Base-by-base conservation (phyloP, 2,329 filamentous ascomycete species). In the Fusarium brevicatenulatum region DNA sequence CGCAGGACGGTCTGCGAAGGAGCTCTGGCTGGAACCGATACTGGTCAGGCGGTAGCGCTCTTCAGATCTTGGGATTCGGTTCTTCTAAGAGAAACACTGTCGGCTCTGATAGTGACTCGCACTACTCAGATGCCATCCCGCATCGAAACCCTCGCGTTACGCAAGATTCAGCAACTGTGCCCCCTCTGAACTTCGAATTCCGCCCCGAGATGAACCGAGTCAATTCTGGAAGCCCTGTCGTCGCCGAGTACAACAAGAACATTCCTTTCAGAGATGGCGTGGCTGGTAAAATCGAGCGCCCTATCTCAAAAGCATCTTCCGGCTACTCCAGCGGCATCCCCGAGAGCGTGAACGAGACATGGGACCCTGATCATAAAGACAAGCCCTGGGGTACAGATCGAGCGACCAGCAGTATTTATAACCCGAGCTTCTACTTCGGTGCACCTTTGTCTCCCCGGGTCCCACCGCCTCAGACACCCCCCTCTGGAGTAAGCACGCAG, bases 1-100 rank as follows among this genome's bases (percentile, higher is more conserved):
- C 69, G 70, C 82, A 86, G 55, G 86, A 84, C 54, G 82, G 82
- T 49, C 82, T 85, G 25, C 86, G 90, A 62, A 86, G 89, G 77
- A 93, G 91, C 75, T 93, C 91, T 7, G 91, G 91, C 53, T 94
- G 92, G 92, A 93, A 93, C 80, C 85, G 89, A 59, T 94, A 94
- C 81, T 94, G 92, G 88, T 93, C 91, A 19, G 91, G 91, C 56
- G 92, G 92, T 59, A 92, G 91, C 73, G 88, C 91, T 12, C 82
- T 91, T 63, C 91, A 91, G 76, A 88, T 92, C 30, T 84, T 93
- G 12, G 90, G 90, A 19, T 88, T 91, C 58, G 89, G 88, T 19
- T 80, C 79, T 72, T 78, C 83, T 40, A 83, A 86, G 78, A 81
- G 87, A 70, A 81, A 83, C 39, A 91, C 89, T 1, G 83, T 85